Evolutionary conservation across 2,329 filamentous ascomycete species (phyloP).

Genomic region (Akanthomyces lecanii): DNA sequence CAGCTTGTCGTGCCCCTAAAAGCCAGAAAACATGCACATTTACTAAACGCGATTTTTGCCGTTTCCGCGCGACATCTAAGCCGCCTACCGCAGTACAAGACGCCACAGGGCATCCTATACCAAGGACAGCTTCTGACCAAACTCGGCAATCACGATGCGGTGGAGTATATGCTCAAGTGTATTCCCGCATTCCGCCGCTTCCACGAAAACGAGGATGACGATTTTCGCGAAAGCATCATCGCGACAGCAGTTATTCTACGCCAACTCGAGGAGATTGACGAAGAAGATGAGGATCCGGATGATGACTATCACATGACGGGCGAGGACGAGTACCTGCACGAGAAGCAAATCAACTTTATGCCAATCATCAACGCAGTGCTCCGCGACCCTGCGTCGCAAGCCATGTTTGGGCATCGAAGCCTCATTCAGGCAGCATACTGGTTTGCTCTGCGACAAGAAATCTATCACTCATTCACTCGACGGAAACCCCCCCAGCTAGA

Average conservation of each 20-base stretch:
- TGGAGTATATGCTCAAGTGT: slow-evolving; percentile 38
- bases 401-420: slow-evolving; percentile 33
- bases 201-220: slow-evolving; percentile 34
- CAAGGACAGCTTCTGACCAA: slow-evolving; percentile 34
- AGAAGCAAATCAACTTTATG: slow-evolving; percentile 35
- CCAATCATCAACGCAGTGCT: slow-evolving; percentile 38
- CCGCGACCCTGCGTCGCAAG: slow-evolving; percentile 33
- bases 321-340: slow-evolving; percentile 12
- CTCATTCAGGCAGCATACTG: slow-evolving; percentile 39
- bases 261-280: slow-evolving; percentile 39
- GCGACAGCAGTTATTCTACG: slow-evolving; percentile 38
- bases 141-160: slow-evolving; percentile 34
- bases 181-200: slow-evolving; percentile 37
- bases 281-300: slow-evolving; percentile 27
- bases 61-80: slow-evolving; percentile 37
- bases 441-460: slow-evolving; percentile 39
- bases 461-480: slow-evolving; percentile 38
- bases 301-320: slow-evolving; percentile 9
- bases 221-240: slow-evolving; percentile 37
- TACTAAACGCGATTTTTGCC: slow-evolving; percentile 39
- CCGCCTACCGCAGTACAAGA: slow-evolving; percentile 36
- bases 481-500: slow-evolving; percentile 35
- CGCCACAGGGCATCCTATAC: slow-evolving; percentile 33
- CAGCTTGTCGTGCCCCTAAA: slow-evolving; percentile 35
- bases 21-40: slow-evolving; percentile 33